Percentiles rank a stretch among this genome's conserved stretches.
These are phyloP conservation scores for Dendrobium nobile DNA, from an alignment of 106 monocot species.

Conservation along the genomic window DNA sequence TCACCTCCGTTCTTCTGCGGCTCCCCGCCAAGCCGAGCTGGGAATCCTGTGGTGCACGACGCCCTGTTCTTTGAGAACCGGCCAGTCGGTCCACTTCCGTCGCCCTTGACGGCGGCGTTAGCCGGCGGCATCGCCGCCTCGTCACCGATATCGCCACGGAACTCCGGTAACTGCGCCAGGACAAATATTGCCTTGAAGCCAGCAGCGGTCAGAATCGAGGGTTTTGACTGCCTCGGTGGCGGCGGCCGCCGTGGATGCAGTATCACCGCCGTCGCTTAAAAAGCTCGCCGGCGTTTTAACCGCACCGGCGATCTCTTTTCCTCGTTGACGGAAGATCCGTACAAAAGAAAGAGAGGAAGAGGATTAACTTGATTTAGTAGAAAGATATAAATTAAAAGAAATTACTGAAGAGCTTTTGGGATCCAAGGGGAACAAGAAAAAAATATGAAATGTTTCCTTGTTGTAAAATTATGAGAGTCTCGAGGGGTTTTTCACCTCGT, in stretches of 20 bases:
- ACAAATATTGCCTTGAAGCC: slow-evolving; percentile 16
- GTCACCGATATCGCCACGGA: slow-evolving; percentile 2
- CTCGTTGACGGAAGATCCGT: neutral
- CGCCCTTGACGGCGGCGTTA: neutral
- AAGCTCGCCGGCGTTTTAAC: neutral
- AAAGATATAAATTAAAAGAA: neutral
- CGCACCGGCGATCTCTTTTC: neutral
- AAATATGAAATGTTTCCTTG: neutral
- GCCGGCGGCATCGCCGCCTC: neutral
- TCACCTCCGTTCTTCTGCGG: slow-evolving; percentile 44
- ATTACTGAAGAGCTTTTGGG: neutral
- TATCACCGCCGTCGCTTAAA: slow-evolving; percentile 22
- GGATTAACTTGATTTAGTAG: neutral
- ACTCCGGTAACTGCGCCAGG: neutral
- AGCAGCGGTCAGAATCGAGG: slow-evolving; percentile 28
- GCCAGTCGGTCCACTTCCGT: neutral
- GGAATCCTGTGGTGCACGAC: slow-evolving; percentile 41
- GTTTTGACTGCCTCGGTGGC: slow-evolving; percentile 30
- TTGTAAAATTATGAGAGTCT: neutral
- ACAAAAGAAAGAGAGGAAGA: neutral
- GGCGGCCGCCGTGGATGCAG: slow-evolving; percentile 10
- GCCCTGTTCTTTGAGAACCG: slow-evolving; percentile 28
- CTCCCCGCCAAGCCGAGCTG: slow-evolving; percentile 32
- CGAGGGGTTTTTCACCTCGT: neutral
- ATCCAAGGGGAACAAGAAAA: neutral